Conservation (phyloP, 2,329 filamentous ascomycete genomes). For the Dactylellina sp. region DNA sequence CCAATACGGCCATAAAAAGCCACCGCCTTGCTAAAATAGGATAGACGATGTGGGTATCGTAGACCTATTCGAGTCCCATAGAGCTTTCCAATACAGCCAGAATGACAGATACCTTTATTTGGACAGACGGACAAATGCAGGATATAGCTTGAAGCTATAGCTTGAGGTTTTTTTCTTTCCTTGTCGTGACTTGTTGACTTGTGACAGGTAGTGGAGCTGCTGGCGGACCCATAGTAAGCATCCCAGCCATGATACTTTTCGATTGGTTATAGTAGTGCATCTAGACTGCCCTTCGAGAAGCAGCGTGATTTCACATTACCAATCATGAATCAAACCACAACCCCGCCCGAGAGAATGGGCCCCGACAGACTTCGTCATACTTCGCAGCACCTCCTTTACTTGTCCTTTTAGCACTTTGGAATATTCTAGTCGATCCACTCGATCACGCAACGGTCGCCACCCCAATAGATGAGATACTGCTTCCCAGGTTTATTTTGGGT, state of each 20-base stretch:
- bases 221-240: constrained; percentile 38
- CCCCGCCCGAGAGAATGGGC: not conserved
- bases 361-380: constrained; percentile 25
- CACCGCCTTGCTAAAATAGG: constrained; percentile 41
- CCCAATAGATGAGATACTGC: constrained; percentile 26
- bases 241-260: not conserved
- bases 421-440: constrained; percentile 36
- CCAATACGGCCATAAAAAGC: constrained; percentile 16
- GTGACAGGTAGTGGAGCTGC: not conserved
- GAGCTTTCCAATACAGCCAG: too few species aligned
- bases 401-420: constrained; percentile 7
- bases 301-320: constrained; percentile 33
- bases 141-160: too few species aligned
- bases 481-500: constrained; percentile 2
- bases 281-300: constrained; percentile 6
- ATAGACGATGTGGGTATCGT: too few species aligned
- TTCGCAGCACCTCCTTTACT: not conserved
- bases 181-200: not conserved
- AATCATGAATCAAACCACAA: constrained; percentile 31
- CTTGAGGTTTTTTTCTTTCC: too few species aligned
- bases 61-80: too few species aligned
- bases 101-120: constrained; percentile 15
- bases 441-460: constrained; percentile 49
- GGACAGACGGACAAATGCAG: too few species aligned
- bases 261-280: constrained; percentile 16